Evolutionary conservation across 108 stramenopile species (phyloP), one percentile per base, ranked within the genome.

Genomic region (Skeletonema costatum): DNA sequence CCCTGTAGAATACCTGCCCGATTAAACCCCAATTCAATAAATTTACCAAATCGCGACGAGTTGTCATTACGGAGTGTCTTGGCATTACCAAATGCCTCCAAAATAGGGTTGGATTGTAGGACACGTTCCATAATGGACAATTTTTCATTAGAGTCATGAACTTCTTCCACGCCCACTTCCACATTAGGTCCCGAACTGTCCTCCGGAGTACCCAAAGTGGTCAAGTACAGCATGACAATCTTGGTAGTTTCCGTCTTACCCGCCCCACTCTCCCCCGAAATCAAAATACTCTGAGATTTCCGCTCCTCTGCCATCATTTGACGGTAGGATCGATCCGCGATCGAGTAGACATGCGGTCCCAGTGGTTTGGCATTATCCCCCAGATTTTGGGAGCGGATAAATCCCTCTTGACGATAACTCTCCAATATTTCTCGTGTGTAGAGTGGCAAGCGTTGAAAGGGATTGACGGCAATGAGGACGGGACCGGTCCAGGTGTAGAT

Each of bases 51-150:
- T 31, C 99, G 97, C 8, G 97, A 98, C 11, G 97, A 98, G 93
- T 99, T 99, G 88, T 99, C 98, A 87, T 99, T 99, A 59, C 98
- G 84, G 19, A 99, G 85, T 9, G 99, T 99, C 69, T 96, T 93
- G 80, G 99, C 99, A 79, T 99, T 99, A n/a, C 99, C 99, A 83
- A 99, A 99, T 25, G 99, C 97, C 85, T 99, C 99, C 66, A 99
- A 74, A 38, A 99, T 93, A 36, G 99, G 99, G 81, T 99, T 99
- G 13, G 95, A 89, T 79, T 98, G 97, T 62, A 99, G 82, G 0
- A 97, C 97, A 42, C 97, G 93, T 68, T 97, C 87, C 96, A 99
- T 97, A 66, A 99, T 87, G 64, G 85, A 83, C 32, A 81, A 62
- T 48, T 86, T 75, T 32, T 71, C 71, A 30, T 46, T 65, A 13